Evolutionary conservation across 495 filamentous ascomycete species (phyloP), one percentile per base, ranked within the genome.

Genomic region (Hypoxylon fragiforme): DNA sequence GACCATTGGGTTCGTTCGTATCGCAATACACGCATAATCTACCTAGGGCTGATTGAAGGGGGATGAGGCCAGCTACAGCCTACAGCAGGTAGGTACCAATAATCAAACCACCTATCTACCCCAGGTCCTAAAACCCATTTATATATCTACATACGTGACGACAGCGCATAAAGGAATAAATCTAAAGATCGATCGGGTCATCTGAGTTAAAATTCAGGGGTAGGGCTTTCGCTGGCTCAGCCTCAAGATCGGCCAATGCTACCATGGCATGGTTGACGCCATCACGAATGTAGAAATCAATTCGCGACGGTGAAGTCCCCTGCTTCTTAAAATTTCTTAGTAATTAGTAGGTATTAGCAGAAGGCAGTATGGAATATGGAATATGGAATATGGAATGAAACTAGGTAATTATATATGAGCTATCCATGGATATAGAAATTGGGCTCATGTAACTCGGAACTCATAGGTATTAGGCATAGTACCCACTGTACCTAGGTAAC

Each of bases 181-280:
- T 16, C 7, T 34, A 38, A 22, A 52, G 43, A 59, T 53, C 49
- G 49, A 49, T 8, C 37, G 39, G 31, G 44, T 59, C 16, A 48
- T 54, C 50, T 44, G 56, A 34, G 44, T 8, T 26, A 40, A 30
- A n/a, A n/a, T n/a, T n/a, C n/a, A n/a, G n/a, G n/a, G n/a, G n/a
- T n/a, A n/a, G n/a, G n/a, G n/a, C n/a, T n/a, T n/a, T n/a, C n/a
- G n/a, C n/a, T n/a, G n/a, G 24, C 44, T 60, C 49, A 60, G 56
- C 56, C 56, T 54, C 56, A 54, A 53, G 34, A 60, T 54, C 56
- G 44, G 39, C 32, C n/a, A 45, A 24, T 26, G 15, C 31, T 28
- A 13, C 42, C 22, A 22, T 41, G 30, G 40, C 45, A n/a, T n/a
- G n/a, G n/a, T n/a, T 57, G 54, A 41, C 40, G 54, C 54, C 45